Conservation (phyloP, 2,329 filamentous ascomycete genomes). For the Penicillium sp. region DNA sequence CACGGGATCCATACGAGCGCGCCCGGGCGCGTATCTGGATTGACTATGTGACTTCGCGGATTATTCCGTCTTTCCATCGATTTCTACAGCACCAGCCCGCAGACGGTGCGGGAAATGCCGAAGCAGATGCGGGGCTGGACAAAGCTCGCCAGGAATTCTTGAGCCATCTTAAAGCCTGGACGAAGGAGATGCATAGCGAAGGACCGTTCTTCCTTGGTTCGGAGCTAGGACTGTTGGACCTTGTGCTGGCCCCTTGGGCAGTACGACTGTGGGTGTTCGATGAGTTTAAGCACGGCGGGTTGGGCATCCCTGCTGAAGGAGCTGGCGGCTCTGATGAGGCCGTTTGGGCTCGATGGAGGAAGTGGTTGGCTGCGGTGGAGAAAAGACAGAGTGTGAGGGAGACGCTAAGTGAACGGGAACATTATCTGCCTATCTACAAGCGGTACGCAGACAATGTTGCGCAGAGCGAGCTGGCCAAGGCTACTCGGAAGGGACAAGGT, state of each 20-base stretch:
- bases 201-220: conserved; percentile 68
- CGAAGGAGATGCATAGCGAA: conserved; percentile 57
- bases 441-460: conserved; percentile 65
- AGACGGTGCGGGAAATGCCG: conserved; percentile 32
- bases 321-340: conserved; percentile 53
- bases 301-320: conserved; percentile 50
- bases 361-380: conserved; percentile 61
- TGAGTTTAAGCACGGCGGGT: conserved; percentile 65
- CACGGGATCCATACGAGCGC: conserved; percentile 60
- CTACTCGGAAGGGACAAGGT: conserved; percentile 59
- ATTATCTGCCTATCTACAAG: conserved; percentile 67
- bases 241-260: conserved; percentile 70
- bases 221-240: conserved; percentile 65
- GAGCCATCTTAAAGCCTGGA: conserved; percentile 58
- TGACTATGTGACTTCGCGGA: conserved; percentile 65
- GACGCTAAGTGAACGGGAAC: conserved; percentile 65
- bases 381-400: conserved; percentile 61
- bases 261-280: conserved; percentile 71
- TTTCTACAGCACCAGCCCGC: conserved; percentile 50
- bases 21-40: conserved; percentile 70
- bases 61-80: conserved; percentile 68
- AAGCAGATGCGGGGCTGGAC: conserved; percentile 41
- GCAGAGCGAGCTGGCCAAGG: conserved; percentile 60
- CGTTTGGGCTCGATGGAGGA: conserved; percentile 63
- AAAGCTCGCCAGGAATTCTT: conserved; percentile 60